Base-by-base conservation (phyloP, 495 filamentous ascomycete species). In the Tetracladium setigerum region DNA sequence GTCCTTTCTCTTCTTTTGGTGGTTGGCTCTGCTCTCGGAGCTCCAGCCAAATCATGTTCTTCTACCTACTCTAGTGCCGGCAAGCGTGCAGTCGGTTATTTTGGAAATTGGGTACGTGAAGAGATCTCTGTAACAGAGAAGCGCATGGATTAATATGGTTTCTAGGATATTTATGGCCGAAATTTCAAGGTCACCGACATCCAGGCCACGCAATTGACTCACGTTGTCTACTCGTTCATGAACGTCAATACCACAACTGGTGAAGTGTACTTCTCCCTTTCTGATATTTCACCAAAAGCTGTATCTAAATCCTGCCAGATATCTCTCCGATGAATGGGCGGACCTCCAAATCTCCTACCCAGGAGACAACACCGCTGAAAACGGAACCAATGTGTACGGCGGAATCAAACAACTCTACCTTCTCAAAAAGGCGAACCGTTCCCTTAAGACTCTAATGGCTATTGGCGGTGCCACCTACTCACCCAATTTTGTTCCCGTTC, bases 391-490 rank as follows among this genome's bases (percentile, higher is more conserved):
- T 63, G 70, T 91, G 44, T 92, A 91, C 67, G 88, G 88, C 43
- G 92, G 85, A 62, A 67, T 89, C 32, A 97, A 96, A 73, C 91
- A 96, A 67, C 78, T 97, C 13, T 87, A 83, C 67, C 73, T 97
- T 22, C 78, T 91, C 33, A 97, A 97, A 74, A 86, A 86, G 62
- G 69, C 75, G 46, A 82, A 96, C 65, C 80, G 91, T 47, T 81
- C 92, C 61, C 69, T 97, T 38, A 95, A 97, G 65, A 76, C 92
- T 4, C 71, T 96, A 9, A 77, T 96, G 9, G 91, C 86, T 38
- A 90, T 97, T 55, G 91, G 91, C 52, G 91, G 91, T 22, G 95
- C 88, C 87, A 95, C 88, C 0, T 96, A 95, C 64, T 86, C 84
- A 41, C 61, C 77, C 59, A 91, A 95, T 65, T 95, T 96, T 62